Evolutionary conservation across 192 early-diverging fungal genomes (phyloP), one percentile per base, ranked within the genome.

Genomic region (Physocladia obscura): DNA sequence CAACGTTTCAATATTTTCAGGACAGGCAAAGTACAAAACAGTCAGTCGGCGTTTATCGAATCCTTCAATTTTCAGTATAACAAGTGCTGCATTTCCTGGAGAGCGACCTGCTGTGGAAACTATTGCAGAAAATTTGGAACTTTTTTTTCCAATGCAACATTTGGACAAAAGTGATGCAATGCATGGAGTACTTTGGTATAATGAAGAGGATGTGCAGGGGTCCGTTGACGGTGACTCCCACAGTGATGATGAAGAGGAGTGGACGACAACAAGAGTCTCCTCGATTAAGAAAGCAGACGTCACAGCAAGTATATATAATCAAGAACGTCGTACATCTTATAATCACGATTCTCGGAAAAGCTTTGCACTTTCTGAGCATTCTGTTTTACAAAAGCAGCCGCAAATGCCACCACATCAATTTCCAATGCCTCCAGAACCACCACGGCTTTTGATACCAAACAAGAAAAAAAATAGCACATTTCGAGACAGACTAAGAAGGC

Each of bases 91-190:
- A 29, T 95, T 97, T 74, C 94, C 97, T 72, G 96, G 93, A 31
- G 94, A 97, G 74, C 89, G 97, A 3, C 97, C 97, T 15, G 93
- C 94, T 0, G 89, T 89, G 1, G 94, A 98, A 74, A 77, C 94
- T 34, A 97, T 99, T 70, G 90, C 90, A 21, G 89, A 90, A 52
- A 92, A 98, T 64, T 80, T 99, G 27, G 87, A 90, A 48, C 85
- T 90, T 38, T 99, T 91, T 72, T 99, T 99, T 68, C 82, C 82
- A 13, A 51, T 65, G 62, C 62, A 65, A 34, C 62, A 47, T 5
- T 32, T 65, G 6, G 62, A 65, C 31, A 65, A 47, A 19, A 65
- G 62, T 32, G 62, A 65, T 35, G 62, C 62, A 2, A 24, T 65
- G 62, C 62, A 65, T n/a, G 62, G 62, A 30, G 49, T 65, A 5